A percentile compares a stretch with the other conserved stretches of the same genome.
phyloP scores from a whole-genome alignment of 768 basidiomycete genomes.

The Infundibulicybe gibba region DNA sequence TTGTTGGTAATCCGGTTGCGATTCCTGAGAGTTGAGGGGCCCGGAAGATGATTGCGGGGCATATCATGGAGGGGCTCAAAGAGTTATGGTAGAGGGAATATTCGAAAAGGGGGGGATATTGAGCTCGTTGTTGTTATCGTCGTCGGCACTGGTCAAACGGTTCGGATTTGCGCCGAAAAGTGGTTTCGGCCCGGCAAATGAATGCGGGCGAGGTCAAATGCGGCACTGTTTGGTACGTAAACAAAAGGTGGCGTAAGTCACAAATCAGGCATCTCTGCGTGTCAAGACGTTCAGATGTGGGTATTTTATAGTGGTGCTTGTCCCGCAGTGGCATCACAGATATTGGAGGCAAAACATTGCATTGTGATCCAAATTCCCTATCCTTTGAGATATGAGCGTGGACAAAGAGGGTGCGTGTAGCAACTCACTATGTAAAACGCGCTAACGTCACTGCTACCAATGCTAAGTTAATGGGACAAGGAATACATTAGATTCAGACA shows the following conservation, averaged over 20 bases:
- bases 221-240: conserved; percentile 33
- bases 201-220: conserved; percentile 31
- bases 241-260: conserved; percentile 22
- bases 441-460: too few relatives aligned
- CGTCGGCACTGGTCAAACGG: conserved; percentile 54
- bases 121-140: conserved; percentile 46
- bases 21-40: conserved; percentile 76
- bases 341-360: too few relatives aligned
- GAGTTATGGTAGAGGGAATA: conserved; percentile 30
- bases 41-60: conserved; percentile 79
- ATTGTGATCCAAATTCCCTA: too few relatives aligned
- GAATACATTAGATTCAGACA: too few relatives aligned
- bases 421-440: too few relatives aligned
- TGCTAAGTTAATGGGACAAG: too few relatives aligned
- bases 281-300: too few relatives aligned
- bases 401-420: too few relatives aligned
- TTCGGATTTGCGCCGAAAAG: conserved; percentile 64
- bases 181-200: conserved; percentile 53
- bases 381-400: too few relatives aligned
- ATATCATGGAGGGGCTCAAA: conserved; percentile 69
- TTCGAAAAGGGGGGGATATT: conserved; percentile 28
- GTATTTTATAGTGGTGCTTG: too few relatives aligned
- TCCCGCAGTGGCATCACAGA: too few relatives aligned
- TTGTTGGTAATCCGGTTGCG: conserved; percentile 92
- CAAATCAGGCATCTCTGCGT: conserved; percentile 2